A percentile compares a stretch with the other conserved stretches of the same genome.
Conservation (phyloP, 2,329 filamentous ascomycete species). For the Ascochyta pisi region DNA sequence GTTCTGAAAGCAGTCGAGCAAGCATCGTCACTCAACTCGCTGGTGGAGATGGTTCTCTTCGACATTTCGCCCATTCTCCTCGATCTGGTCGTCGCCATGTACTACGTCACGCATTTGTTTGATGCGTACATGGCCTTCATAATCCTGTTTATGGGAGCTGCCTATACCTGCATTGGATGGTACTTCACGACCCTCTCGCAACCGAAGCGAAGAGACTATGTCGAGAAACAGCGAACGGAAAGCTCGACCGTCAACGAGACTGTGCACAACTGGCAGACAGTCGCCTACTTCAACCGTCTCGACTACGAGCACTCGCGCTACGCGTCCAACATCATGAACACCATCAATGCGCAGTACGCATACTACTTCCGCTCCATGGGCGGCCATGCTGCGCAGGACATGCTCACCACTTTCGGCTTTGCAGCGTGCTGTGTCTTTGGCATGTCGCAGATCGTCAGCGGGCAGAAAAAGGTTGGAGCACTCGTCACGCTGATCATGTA, state of each 20-base stretch:
- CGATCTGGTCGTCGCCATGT: slow-evolving; percentile 67
- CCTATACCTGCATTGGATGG: slow-evolving; percentile 61
- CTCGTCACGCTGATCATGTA: slow-evolving; percentile 72
- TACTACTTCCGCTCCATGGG: slow-evolving; percentile 43
- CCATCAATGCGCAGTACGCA: slow-evolving; percentile 43
- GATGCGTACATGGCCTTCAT: slow-evolving; percentile 59
- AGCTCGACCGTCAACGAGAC: slow-evolving; percentile 64
- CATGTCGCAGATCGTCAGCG: slow-evolving; percentile 60
- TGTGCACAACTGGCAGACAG: slow-evolving; percentile 66
- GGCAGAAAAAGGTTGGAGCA: slow-evolving; percentile 61
- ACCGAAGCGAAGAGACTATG: slow-evolving; percentile 50
- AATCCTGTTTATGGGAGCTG: slow-evolving; percentile 46
- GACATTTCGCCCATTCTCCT: slow-evolving; percentile 67
- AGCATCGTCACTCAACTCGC: slow-evolving; percentile 64
- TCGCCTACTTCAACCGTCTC: slow-evolving; percentile 65
- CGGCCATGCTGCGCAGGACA: slow-evolving; percentile 52
- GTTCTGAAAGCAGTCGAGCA: slow-evolving; percentile 70
- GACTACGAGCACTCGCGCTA: slow-evolving; percentile 62
- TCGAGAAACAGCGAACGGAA: slow-evolving; percentile 57
- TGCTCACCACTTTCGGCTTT: slow-evolving; percentile 58
- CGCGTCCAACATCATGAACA: slow-evolving; percentile 46
- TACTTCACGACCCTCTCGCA: slow-evolving; percentile 53
- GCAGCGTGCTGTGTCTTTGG: slow-evolving; percentile 60
- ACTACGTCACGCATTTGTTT: slow-evolving; percentile 67
- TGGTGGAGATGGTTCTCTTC: slow-evolving; percentile 67